A percentile compares a stretch with the other conserved stretches of the same genome.
phyloP scores from a whole-genome alignment of 2,329 filamentous ascomycete genomes.

The Coniochaeta hoffmannii region DNA sequence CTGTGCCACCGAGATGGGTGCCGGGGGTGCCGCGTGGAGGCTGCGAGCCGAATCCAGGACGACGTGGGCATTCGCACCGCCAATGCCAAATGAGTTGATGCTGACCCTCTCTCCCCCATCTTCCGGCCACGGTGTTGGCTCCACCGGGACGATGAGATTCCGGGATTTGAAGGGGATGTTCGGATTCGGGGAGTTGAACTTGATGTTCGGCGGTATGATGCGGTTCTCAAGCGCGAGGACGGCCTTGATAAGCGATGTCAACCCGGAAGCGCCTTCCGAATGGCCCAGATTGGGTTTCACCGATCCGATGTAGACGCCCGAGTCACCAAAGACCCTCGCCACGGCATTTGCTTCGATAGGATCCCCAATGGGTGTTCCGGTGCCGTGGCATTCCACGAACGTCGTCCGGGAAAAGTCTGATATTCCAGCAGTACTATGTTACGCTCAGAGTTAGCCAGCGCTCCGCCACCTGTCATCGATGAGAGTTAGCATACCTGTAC shows the following conservation, averaged over 20 bases:
- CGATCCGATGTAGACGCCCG: slow-evolving; percentile 8
- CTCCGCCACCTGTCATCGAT: no score
- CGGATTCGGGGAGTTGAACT: slow-evolving; percentile 14
- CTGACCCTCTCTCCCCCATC: slow-evolving; percentile 17
- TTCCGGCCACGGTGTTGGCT: slow-evolving; percentile 15
- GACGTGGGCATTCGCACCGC: slow-evolving; percentile 26
- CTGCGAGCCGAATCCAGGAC: slow-evolving; percentile 16
- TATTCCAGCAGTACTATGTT: not conserved
- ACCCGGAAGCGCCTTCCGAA: slow-evolving; percentile 14
- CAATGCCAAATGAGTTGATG: slow-evolving; percentile 27
- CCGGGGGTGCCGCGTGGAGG: no score
- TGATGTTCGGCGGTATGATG: slow-evolving; percentile 17
- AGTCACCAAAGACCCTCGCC: slow-evolving; percentile 14
- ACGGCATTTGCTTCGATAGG: slow-evolving; percentile 27
- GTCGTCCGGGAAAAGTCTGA: slow-evolving; percentile 8
- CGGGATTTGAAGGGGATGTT: not conserved
- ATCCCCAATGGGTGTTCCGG: slow-evolving; percentile 33
- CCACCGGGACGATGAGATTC: slow-evolving; percentile 10
- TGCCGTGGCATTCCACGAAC: slow-evolving; percentile 30
- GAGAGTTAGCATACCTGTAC: no score
- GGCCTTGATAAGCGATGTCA: slow-evolving; percentile 21
- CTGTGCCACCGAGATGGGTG: no score
- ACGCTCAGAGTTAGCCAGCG: no score
- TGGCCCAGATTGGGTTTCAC: slow-evolving; percentile 27
- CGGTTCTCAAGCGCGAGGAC: slow-evolving; percentile 21